Percentiles rank a stretch among this genome's conserved stretches.
Conservation (phyloP, 768 basidiomycete genomes). For the Lentinula boryana region DNA sequence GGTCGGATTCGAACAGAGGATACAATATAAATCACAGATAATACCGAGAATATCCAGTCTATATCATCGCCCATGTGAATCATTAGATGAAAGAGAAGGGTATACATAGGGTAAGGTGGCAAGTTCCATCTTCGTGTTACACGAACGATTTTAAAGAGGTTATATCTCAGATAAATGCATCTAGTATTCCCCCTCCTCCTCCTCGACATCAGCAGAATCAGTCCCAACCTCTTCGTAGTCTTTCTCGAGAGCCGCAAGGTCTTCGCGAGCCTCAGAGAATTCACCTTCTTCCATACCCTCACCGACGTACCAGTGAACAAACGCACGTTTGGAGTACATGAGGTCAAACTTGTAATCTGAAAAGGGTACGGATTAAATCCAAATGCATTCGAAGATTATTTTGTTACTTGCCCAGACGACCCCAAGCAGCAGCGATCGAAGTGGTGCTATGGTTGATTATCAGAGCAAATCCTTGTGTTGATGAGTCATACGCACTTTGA, state of each 20-base stretch:
- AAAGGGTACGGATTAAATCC: conserved; percentile 6
- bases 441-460: conserved; percentile 54
- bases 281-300: conserved; percentile 89
- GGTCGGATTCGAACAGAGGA: not conserved
- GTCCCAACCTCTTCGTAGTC: conserved; percentile 85
- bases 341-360: conserved; percentile 97
- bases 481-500: conserved; percentile 56
- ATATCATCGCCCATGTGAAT: not conserved
- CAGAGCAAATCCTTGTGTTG: not conserved
- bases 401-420: conserved; percentile 57
- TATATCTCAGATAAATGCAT: not conserved
- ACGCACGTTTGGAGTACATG: conserved; percentile 91
- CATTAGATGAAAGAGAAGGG: not conserved
- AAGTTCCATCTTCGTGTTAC: not conserved
- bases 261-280: conserved; percentile 98
- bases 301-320: conserved; percentile 63
- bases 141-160: not conserved
- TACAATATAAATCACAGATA: not conserved
- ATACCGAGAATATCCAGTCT: not conserved
- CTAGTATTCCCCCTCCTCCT: conserved; percentile 29
- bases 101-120: not conserved
- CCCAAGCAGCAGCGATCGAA: conserved; percentile 93
- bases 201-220: conserved; percentile 43
- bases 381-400: not conserved
- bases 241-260: conserved; percentile 99